Evolutionary conservation across 2,329 filamentous ascomycete genomes (phyloP).

Genomic region (Fusarium pseudoanthophilum): DNA sequence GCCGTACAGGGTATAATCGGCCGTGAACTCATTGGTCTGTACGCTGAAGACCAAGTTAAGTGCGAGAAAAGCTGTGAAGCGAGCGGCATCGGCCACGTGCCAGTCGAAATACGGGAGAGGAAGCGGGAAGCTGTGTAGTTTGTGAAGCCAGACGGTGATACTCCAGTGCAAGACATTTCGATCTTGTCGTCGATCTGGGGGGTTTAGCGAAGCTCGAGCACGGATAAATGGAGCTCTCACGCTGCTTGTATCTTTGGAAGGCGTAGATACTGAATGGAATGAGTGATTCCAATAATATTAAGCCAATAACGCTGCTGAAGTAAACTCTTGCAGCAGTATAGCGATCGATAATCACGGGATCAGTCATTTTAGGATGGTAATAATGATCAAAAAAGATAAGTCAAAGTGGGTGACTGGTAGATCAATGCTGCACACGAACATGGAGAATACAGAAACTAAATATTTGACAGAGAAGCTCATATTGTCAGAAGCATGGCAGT

Average conservation of each 20-base stretch:
- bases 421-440: accelerated
- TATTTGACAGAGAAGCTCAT: neutral
- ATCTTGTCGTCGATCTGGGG: neutral
- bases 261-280: neutral
- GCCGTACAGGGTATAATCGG: neutral
- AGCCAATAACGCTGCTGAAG: neutral
- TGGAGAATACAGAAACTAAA: neutral
- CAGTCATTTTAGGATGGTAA: neutral
- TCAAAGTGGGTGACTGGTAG: accelerated
- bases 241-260: neutral
- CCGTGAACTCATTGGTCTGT: neutral
- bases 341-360: neutral
- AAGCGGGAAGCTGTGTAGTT: neutral
- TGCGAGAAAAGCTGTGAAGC: neutral
- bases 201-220: neutral
- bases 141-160: neutral
- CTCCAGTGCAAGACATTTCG: neutral
- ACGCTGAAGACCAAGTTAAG: neutral
- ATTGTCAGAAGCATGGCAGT: neutral
- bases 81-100: neutral
- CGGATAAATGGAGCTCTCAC: accelerated
- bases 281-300: neutral
- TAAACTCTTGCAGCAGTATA: neutral
- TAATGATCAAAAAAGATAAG: accelerated
- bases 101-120: neutral